Base-by-base conservation (phyloP, 2,329 filamentous ascomycete species). In the Ophiostoma angusticollis region DNA sequence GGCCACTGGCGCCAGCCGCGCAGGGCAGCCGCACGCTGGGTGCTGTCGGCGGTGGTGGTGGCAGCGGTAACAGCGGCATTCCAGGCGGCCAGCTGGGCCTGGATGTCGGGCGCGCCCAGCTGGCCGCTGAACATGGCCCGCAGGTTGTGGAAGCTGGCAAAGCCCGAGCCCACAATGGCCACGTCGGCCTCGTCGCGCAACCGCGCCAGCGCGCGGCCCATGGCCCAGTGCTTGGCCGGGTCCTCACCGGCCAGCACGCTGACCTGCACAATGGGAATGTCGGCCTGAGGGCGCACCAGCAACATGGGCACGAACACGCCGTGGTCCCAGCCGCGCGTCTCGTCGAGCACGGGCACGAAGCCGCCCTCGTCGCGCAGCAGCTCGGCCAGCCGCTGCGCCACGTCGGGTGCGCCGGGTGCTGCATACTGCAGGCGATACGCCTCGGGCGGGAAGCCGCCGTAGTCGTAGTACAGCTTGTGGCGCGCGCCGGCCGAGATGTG, bases 111-210 rank as follows among this genome's bases (percentile, higher is more conserved):
- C 6, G 40, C 24, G 9, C 42, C 43, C 5, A 42, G 45, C 3
- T 45, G 34, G 4, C 52, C 49, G 13, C 49, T 40, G 21, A 64
- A 60, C 63, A 74, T 66, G 22, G 60, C 48, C 18, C 58, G 54
- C 8, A 74, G 49, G 50, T 75, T 74, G 52, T 76, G 72, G 40
- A 75, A 60, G 3, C 66, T 69, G 1, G 72, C 70, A 47, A 75
- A 75, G 18, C 72, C 72, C 0, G 69, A 74, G n/a, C 72, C 72
- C 29, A 76, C 48, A 40, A 77, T 62, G 47, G 72, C 72, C n/a
- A 77, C 58, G 53, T 36, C 32, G 23, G 71, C 71, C 21, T 62
- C 56, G 27, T 59, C 56, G 12, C 72, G 67, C 34, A 77, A 64
- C 8, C 50, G 48, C 11, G 54, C 51, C 9, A 77, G 63, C 2